A percentile compares a stretch with the other conserved stretches of the same genome.
These are phyloP conservation scores for Leccinum fibrillosum DNA, from an alignment of 768 basidiomycete genomes.

Conservation along the genomic window DNA sequence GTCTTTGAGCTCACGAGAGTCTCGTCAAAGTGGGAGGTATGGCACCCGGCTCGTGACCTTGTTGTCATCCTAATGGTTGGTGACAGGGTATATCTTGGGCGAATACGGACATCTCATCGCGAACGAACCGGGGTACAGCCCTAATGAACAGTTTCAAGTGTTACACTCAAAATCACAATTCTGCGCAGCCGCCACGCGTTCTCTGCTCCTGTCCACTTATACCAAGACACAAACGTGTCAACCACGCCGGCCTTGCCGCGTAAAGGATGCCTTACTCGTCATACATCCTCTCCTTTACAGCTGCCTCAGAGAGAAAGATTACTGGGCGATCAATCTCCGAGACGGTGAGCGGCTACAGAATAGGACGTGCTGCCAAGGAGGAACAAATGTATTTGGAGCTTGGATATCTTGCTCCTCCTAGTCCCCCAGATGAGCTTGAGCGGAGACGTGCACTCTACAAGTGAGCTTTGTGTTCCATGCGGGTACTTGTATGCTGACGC, in stretches of 20 bases:
- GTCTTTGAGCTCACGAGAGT: slow-evolving; percentile 90
- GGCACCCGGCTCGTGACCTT: slow-evolving; percentile 15
- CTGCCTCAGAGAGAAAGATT: slow-evolving; percentile 29
- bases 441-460: slow-evolving; percentile 83
- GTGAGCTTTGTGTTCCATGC: slow-evolving; percentile 35
- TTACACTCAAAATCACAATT: slow-evolving; percentile 95
- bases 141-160: slow-evolving; percentile 89
- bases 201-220: slow-evolving; percentile 91
- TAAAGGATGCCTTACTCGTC: slow-evolving; percentile 54
- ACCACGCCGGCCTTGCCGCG: slow-evolving; percentile 49
- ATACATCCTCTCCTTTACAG: slow-evolving; percentile 61
- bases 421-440: slow-evolving; percentile 81
- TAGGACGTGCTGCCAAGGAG: slow-evolving; percentile 57
- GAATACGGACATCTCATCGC: slow-evolving; percentile 99
- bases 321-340: slow-evolving; percentile 34
- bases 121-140: slow-evolving; percentile 90
- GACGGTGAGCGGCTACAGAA: slow-evolving; percentile 33
- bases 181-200: slow-evolving; percentile 87
- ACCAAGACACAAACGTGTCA: slow-evolving; percentile 31
- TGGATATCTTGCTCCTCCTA: slow-evolving; percentile 75
- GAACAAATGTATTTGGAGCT: slow-evolving; percentile 62
- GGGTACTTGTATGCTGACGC: slow-evolving; percentile 1
- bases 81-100: slow-evolving; percentile 86
- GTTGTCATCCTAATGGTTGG: slow-evolving; percentile 10
- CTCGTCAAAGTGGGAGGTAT: slow-evolving; percentile 93